Evolutionary conservation across 768 basidiomycete genomes (phyloP), one percentile per base, ranked within the genome.

Genomic region (Termitomyces sp.): DNA sequence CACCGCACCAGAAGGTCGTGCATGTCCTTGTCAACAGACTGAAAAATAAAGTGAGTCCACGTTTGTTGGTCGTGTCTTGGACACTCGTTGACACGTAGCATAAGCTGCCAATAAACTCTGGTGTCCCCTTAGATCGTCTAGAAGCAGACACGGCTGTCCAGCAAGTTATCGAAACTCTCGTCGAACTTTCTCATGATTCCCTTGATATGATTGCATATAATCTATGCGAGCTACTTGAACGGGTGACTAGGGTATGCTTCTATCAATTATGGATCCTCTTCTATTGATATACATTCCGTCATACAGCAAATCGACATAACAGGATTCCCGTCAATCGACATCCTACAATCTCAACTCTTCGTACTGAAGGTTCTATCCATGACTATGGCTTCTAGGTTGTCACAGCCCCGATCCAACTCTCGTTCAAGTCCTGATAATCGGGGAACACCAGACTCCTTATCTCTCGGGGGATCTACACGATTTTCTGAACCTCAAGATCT

Each of bases 61-160:
- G 16, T 32, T 35, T 30, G 33, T 16, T 56, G 16, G n/a, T 60
- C 42, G 43, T 55, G 28, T 53, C 50, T 14, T 26, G 38, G 8
- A 63, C 33, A 53, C n/a, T 49, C 26, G 20, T 43, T 63, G 67
- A 35, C 38, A 52, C 58, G 42, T 50, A 45, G 33, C 12, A 42
- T 28, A 65, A 97, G 94, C 80, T 97, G 9, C 94, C 94, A 54
- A 87, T 84, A 67, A 80, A 92, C 72, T 94, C 94, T 33, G 94
- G 94, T 20, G 76, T 83, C 43, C 75, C 84, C 13, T 69, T 95
- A 58, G 84, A 86, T 65, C 78, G 81, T 30, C 75, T 95, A 54
- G 93, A 96, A 72, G 77, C 77, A 8, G 92, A 95, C 70, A 73
- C 78, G 35, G 84, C 90, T 6, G 84, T 89, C 0, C 83, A 85